Conservation (phyloP, 2,329 filamentous ascomycete genomes). For the Gaeumannomyces tritici region DNA sequence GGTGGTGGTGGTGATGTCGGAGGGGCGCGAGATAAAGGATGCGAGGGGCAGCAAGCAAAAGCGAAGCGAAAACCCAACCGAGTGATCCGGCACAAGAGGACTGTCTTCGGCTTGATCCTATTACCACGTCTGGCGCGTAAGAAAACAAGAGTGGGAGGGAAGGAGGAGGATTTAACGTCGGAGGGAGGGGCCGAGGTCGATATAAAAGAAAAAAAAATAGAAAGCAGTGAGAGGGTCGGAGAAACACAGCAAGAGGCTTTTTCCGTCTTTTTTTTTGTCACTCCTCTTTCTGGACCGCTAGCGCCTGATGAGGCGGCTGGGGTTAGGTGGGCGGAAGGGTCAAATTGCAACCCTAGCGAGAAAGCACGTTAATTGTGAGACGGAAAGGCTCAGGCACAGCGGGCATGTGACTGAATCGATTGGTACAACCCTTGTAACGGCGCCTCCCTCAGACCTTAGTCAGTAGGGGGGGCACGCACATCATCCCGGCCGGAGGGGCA, state of each 20-base stretch:
- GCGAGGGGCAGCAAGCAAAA: not conserved
- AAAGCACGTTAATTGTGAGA: not conserved
- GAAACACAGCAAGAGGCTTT: no score
- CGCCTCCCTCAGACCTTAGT: no score
- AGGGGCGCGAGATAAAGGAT: not conserved
- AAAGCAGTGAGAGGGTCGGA: no score
- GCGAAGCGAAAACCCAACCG: not conserved
- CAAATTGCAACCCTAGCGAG: no score
- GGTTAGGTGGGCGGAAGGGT: no score
- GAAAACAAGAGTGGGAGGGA: not conserved
- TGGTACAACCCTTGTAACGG: not conserved
- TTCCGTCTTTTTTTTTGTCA: no score
- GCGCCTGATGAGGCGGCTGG: no score
- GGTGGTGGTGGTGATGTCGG: not conserved
- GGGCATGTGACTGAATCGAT: not conserved
- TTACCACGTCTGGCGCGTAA: no score
- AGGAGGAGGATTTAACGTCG: not conserved
- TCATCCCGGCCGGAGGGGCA: no score
- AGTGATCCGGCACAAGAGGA: not conserved
- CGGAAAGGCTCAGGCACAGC: not conserved
- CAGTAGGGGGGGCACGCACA: no score
- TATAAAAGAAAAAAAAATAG: not conserved
- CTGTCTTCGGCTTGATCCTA: no score
- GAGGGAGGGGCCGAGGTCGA: not conserved
- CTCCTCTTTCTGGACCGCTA: no score